Evolutionary conservation across 2,329 filamentous ascomycete genomes (phyloP), one percentile per base, ranked within the genome.

Genomic region (Hypoxylon sp.): DNA sequence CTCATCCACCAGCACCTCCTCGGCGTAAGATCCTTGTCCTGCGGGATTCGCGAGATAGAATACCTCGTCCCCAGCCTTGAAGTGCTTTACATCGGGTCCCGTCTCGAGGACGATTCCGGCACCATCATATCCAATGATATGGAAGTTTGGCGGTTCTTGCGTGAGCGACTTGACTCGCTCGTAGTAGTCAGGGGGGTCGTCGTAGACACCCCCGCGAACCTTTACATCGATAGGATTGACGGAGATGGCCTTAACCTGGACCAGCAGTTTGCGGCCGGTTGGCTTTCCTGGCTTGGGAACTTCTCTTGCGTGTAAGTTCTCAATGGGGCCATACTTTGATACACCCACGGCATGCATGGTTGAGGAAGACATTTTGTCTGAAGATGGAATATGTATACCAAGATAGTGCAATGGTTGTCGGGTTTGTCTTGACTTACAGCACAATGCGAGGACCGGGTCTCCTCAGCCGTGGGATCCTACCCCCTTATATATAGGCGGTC

Each of bases 91-190:
- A 9, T 76, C 70, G 2, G 73, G 71, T 0, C 77, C 79, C 12
- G 76, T 76, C 22, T 74, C 67, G 1, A 74, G 69, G 3, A 83
- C 76, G 3, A 78, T 71, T 4, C 81, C 81, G 2, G 80, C 75
- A 4, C 77, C 80, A 56, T 83, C 80, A 55, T 76, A 82, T n/a
- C 80, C 80, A 49, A 79, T 75, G 64, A 82, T 77, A 44, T 82
- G 79, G 51, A 76, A 74, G 49, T 71, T 61, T 11, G 65, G 65
- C 8, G 60, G 4, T 14, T 68, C 61, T 40, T 65, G 53, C 11
- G 64, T 72, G 12, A 72, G 55, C 11, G 64, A 28, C 63, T 65
- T 67, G 30, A 71, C 72, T 28, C 72, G 74, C 11, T 76, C 68
- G 67, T 78, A 80, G 70, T 78, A 80, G 60, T 79, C 77, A 16